Percentiles rank a stretch among this genome's conserved stretches.
These are phyloP conservation scores for Hortiboletus rubellus DNA, from an alignment of 1,284 basidiomycete species.

Conservation along the genomic window DNA sequence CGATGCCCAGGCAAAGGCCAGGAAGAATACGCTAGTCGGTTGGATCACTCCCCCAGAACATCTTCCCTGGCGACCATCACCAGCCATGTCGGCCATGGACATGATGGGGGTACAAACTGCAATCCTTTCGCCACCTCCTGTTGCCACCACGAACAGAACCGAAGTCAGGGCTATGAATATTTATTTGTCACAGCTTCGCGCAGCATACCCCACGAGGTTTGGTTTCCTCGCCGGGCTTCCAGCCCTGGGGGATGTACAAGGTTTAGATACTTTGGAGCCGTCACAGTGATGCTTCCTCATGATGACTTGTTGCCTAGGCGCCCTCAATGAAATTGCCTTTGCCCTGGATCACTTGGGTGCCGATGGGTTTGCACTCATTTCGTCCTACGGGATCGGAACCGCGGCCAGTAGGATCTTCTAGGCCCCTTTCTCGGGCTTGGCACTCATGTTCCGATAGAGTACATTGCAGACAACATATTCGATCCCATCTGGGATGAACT, in stretches of 20 bases:
- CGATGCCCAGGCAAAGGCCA: constrained; percentile 44
- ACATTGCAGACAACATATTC: constrained; percentile 61
- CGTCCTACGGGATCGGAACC: constrained; percentile 56
- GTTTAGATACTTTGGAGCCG: constrained; percentile 34
- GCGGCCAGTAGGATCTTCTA: constrained; percentile 41
- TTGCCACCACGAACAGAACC: constrained; percentile 46
- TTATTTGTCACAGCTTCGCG: constrained; percentile 47
- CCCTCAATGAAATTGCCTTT: constrained; percentile 55
- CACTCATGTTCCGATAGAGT: constrained; percentile 42
- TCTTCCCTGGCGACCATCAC: constrained; percentile 61
- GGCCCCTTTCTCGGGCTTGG: background rate
- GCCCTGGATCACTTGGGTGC: constrained; percentile 58
- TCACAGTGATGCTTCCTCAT: constrained; percentile 6
- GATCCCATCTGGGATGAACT: constrained; percentile 68
- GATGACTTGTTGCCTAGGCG: constrained; percentile 39
- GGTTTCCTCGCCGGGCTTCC: constrained; percentile 68
- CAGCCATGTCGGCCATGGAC: constrained; percentile 62
- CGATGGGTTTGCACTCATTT: constrained; percentile 61
- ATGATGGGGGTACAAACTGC: constrained; percentile 53
- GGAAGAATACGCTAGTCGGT: constrained; percentile 47
- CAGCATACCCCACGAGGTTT: constrained; percentile 52
- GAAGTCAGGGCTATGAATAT: constrained; percentile 50
- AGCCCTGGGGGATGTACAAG: constrained; percentile 57
- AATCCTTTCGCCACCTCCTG: constrained; percentile 64
- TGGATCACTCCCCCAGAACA: constrained; percentile 62